Base-by-base conservation (phyloP, 441 rosid genomes). In the Euphorbia celastroides region DNA sequence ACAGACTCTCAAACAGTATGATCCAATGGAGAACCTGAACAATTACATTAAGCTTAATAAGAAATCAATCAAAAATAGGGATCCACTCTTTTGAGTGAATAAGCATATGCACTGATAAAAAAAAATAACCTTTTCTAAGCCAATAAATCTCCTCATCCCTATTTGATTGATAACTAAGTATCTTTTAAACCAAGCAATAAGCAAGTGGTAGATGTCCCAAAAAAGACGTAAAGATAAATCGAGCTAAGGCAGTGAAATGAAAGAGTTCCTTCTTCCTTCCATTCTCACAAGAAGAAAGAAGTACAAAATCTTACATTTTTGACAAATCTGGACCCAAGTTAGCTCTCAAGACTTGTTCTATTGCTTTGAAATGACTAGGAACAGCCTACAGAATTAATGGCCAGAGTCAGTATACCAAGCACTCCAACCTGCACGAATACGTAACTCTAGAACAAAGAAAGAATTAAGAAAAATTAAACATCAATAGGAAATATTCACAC, bases 331-430 rank as follows among this genome's bases (percentile, higher is more conserved):
- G 81, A 64, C 89, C 93, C 66, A 87, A 67, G 72, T 86, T 88
- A 81, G 72, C 75, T 36, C 68, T 67, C 9, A 92, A 56, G 46
- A 83, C 89, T 68, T 85, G 75, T 68, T 82, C 87, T 50, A 93
- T 84, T 17, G 79, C 79, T 72, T 84, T 75, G 79, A 88, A 87
- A 76, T 81, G 76, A 75, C 82, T 90, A 74, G 97, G 96, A 78
- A 77, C 86, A 65, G 86, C 97, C 97, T 92, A 70, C 68, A 76
- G 4, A 55, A 62, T 65, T 31, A 58, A 65, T 32, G 23, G 32
- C 34, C 57, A 58, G 34, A 50, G 62, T 68, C 28, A 76, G 71
- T 28, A 61, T 44, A 38, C 58, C 28, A 77, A 74, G 44, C 70
- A 74, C 69, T 32, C 57, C 46, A n/a, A 50, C 54, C 60, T 13